These are phyloP conservation scores for Singerocomus inundabilis DNA, from an alignment of 1,284 basidiomycete species.

Conservation along the genomic window DNA sequence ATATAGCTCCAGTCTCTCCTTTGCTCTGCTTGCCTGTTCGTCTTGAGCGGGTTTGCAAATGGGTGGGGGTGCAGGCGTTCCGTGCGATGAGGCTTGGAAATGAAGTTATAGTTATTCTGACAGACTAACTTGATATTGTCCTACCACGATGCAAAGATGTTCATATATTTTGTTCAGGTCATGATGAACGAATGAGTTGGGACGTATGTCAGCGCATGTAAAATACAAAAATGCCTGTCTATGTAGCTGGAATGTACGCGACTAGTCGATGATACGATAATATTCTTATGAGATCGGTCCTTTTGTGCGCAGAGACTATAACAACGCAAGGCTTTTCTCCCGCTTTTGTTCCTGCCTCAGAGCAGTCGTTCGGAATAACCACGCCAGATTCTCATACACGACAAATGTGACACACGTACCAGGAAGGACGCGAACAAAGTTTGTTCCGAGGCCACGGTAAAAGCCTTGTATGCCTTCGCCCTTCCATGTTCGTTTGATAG, in stretches of 20 bases:
- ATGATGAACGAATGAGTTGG: conserved; percentile 6
- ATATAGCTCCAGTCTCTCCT: conserved; percentile 30
- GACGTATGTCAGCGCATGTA: conserved; percentile 4
- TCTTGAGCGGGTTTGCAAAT: conserved; percentile 34
- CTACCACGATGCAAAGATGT: not conserved
- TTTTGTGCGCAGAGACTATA: conserved; percentile 1
- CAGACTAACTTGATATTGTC: not conserved
- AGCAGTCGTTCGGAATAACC: conserved; percentile 70
- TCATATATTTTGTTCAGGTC: conserved; percentile 11
- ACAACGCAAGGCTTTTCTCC: not conserved
- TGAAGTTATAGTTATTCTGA: conserved; percentile 39
- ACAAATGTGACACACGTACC: conserved; percentile 99
- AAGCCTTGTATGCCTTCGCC: conserved; percentile 85
- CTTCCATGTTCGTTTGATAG: conserved; percentile 77
- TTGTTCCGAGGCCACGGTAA: conserved; percentile 95
- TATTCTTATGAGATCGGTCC: not conserved
- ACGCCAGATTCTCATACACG: conserved; percentile 94
- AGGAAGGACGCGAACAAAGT: conserved; percentile 92
- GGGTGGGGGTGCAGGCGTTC: conserved; percentile 28
- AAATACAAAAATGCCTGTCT: conserved; percentile 8
- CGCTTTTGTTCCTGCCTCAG: conserved; percentile 30
- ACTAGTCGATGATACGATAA: conserved; percentile 10
- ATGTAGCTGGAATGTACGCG: not conserved
- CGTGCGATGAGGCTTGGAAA: conserved; percentile 21
- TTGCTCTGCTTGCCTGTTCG: conserved; percentile 28